Percentiles rank a stretch among this genome's conserved stretches.
phyloP scores from a whole-genome alignment of 169 alveolate species.

The Cryptosporidium sp. region DNA sequence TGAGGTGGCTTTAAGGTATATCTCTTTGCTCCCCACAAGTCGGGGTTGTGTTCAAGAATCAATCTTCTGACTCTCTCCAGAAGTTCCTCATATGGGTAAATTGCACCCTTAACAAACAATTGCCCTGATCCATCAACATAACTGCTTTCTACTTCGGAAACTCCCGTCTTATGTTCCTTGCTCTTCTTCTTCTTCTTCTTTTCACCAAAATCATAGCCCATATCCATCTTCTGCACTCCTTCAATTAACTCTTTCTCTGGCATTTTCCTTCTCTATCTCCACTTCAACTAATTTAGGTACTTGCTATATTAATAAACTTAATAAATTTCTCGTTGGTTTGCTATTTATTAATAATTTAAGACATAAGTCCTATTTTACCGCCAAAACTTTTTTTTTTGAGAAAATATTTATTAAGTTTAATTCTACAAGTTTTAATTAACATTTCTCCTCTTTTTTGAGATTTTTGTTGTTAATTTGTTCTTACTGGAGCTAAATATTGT shows the following conservation, averaged over 20 bases:
- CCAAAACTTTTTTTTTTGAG: background rate
- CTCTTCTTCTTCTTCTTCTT: constrained; percentile 87
- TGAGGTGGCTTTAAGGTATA: constrained; percentile 93
- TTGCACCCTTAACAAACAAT: constrained; percentile 86
- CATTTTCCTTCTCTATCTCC: constrained; percentile 27
- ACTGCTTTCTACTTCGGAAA: constrained; percentile 76
- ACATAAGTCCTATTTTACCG: constrained; percentile 8
- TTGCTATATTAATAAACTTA: background rate
- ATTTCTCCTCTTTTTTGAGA: background rate
- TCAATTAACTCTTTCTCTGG: constrained; percentile 65
- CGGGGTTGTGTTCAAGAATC: constrained; percentile 90
- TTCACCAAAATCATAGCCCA: constrained; percentile 86
- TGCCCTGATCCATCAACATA: constrained; percentile 83
- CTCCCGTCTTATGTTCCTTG: constrained; percentile 81
- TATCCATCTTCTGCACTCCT: constrained; percentile 62
- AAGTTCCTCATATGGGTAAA: constrained; percentile 89
- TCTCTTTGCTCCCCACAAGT: constrained; percentile 88
- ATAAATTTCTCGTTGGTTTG: background rate
- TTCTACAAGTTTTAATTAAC: too few relatives aligned
- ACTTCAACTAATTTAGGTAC: background rate
- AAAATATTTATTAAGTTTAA: too few relatives aligned
- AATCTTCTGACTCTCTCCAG: constrained; percentile 87
- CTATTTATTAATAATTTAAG: background rate
- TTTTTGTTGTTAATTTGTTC: too few relatives aligned
- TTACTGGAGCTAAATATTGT: too few relatives aligned